These are phyloP conservation scores for Penicillium thymicola DNA, from an alignment of 2,329 filamentous ascomycete species.

Conservation along the genomic window DNA sequence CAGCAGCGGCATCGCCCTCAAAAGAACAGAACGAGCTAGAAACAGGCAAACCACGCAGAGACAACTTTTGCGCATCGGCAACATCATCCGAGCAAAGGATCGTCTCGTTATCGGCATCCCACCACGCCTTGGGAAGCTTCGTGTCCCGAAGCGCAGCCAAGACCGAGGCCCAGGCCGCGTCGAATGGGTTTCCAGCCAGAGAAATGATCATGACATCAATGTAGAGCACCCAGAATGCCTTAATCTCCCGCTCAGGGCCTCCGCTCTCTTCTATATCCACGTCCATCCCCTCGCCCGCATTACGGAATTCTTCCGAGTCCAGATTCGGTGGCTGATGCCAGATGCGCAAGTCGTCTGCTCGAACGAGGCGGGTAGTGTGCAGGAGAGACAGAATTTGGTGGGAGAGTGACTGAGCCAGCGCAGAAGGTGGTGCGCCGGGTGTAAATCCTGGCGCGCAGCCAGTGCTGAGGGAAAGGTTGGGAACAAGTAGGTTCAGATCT, in stretches of 20 bases:
- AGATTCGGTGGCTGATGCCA: slow-evolving; percentile 56
- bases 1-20: slow-evolving; percentile 51
- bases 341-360: slow-evolving; percentile 68
- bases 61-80: slow-evolving; percentile 54
- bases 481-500: slow-evolving; percentile 70
- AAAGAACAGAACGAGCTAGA: slow-evolving; percentile 78
- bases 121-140: slow-evolving; percentile 72
- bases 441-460: slow-evolving; percentile 83
- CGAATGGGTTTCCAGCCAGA: slow-evolving; percentile 86
- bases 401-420: slow-evolving; percentile 78
- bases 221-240: slow-evolving; percentile 92
- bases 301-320: slow-evolving; percentile 30
- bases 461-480: slow-evolving; percentile 89
- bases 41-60: slow-evolving; percentile 66
- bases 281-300: slow-evolving; percentile 47
- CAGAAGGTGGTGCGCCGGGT: slow-evolving; percentile 75
- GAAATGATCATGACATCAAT: slow-evolving; percentile 94
- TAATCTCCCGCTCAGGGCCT: slow-evolving; percentile 51
- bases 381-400: slow-evolving; percentile 75
- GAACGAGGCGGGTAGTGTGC: slow-evolving; percentile 66
- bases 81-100: slow-evolving; percentile 69
- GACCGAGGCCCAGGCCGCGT: slow-evolving; percentile 82
- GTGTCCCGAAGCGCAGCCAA: slow-evolving; percentile 78
- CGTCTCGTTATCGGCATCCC: slow-evolving; percentile 76
- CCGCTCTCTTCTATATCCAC: slow-evolving; percentile 46